Conservation (phyloP, 768 basidiomycete species). For the Termitomyces sp. region DNA sequence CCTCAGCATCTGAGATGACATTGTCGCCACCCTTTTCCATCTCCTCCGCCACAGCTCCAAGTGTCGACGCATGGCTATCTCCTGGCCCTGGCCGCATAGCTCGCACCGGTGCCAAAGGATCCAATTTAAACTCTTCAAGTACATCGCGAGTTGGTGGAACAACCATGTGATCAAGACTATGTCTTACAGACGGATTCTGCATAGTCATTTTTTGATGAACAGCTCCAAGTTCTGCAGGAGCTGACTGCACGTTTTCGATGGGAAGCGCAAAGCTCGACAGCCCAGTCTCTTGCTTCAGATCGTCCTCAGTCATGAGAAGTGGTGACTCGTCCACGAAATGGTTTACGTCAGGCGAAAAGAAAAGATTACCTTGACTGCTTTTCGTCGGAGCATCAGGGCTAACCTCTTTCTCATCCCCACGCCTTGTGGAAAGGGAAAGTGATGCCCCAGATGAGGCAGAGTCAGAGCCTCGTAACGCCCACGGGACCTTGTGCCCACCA, state of each 20-base stretch:
- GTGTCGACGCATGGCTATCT: constrained; percentile 2
- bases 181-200: constrained; percentile 17
- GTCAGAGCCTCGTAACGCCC: constrained; percentile 43
- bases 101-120: constrained; percentile 31
- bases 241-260: constrained; percentile 27
- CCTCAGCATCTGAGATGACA: constrained; percentile 14
- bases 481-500: constrained; percentile 45
- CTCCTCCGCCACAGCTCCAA: constrained; percentile 21
- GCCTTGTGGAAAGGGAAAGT: constrained; percentile 15
- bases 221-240: constrained; percentile 47
- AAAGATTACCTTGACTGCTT: constrained; percentile 2
- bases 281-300: not conserved
- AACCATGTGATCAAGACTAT: constrained; percentile 26
- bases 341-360: constrained; percentile 31
- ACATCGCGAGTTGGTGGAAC: not conserved
- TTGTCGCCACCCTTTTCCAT: constrained; percentile 13
- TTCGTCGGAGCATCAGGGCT: not conserved
- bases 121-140: constrained; percentile 28
- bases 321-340: constrained; percentile 42
- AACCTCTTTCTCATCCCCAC: constrained; percentile 9
- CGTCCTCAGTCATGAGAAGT: constrained; percentile 13
- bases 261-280: not conserved
- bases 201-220: constrained; percentile 23
- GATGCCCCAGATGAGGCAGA: constrained; percentile 25
- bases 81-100: constrained; percentile 21